Percentiles rank a stretch among this genome's conserved stretches.
These are phyloP conservation scores for Fusarium sp. DNA, from an alignment of 2,329 filamentous ascomycete genomes.

Conservation along the genomic window DNA sequence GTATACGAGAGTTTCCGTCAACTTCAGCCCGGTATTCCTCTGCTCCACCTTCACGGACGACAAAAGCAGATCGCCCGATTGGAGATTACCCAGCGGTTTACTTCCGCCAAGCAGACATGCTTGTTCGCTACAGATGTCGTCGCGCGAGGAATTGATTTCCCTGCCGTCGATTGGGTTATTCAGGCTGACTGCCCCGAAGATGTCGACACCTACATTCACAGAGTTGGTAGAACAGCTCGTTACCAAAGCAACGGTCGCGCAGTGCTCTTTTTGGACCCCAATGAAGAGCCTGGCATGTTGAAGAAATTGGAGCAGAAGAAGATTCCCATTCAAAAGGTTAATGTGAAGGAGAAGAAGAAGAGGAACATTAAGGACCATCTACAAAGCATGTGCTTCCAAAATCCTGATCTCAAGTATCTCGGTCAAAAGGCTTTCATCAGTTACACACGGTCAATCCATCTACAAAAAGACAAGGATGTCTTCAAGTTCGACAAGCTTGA, in stretches of 20 bases:
- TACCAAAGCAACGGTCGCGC: slow-evolving; percentile 90
- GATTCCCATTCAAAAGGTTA: slow-evolving; percentile 87
- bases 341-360: slow-evolving; percentile 89
- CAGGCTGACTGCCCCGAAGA: slow-evolving; percentile 98
- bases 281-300: slow-evolving; percentile 92
- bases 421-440: slow-evolving; percentile 96
- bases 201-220: slow-evolving; percentile 96
- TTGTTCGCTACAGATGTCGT: slow-evolving; percentile 97
- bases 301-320: slow-evolving; percentile 87
- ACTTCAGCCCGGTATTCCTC: slow-evolving; percentile 90
- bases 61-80: slow-evolving; percentile 92
- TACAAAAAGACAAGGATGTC: slow-evolving; percentile 91
- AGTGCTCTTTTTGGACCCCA: slow-evolving; percentile 91
- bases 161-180: slow-evolving; percentile 98
- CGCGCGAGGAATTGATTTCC: slow-evolving; percentile 93
- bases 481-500: slow-evolving; percentile 88
- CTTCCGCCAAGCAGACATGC: slow-evolving; percentile 82
- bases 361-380: slow-evolving; percentile 84
- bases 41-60: slow-evolving; percentile 91
- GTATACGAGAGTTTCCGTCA: slow-evolving; percentile 94
- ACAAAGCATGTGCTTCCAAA: slow-evolving; percentile 96
- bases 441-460: slow-evolving; percentile 84
- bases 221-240: slow-evolving; percentile 92
- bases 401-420: slow-evolving; percentile 91
- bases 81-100: slow-evolving; percentile 88